Conservation (phyloP, 2,329 filamentous ascomycete genomes). For the Tympanopsis confertula region DNA sequence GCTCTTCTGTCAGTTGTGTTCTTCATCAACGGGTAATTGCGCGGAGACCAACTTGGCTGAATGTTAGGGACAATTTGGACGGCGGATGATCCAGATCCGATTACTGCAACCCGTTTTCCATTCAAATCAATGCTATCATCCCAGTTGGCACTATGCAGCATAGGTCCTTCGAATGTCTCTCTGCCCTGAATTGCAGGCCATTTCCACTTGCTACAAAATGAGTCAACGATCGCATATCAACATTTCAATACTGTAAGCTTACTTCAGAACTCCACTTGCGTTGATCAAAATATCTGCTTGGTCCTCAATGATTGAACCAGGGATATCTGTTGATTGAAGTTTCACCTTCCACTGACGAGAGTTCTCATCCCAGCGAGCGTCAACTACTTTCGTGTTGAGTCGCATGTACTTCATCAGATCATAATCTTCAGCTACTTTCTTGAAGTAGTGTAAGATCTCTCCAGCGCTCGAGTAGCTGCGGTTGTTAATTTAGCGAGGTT, state of each 20-base stretch:
- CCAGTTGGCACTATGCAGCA: background rate
- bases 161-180: background rate
- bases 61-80: background rate
- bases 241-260: too few relatives aligned
- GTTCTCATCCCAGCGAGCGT: constrained; percentile 27
- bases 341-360: background rate
- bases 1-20: too few relatives aligned
- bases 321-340: background rate
- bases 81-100: background rate
- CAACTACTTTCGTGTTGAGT: constrained; percentile 27
- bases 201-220: constrained; percentile 2
- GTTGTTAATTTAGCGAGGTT: background rate
- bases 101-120: background rate
- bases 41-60: background rate
- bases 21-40: background rate
- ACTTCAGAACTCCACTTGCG: background rate
- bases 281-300: background rate
- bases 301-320: constrained; percentile 3
- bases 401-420: constrained; percentile 33
- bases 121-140: background rate
- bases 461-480: constrained; percentile 33
- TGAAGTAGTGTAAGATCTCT: constrained; percentile 36
- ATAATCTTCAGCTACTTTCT: constrained; percentile 27
- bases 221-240: background rate
- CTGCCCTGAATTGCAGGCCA: constrained; percentile 1